Conservation (phyloP, 495 filamentous ascomycete species). For the Tuber melanosporum region DNA sequence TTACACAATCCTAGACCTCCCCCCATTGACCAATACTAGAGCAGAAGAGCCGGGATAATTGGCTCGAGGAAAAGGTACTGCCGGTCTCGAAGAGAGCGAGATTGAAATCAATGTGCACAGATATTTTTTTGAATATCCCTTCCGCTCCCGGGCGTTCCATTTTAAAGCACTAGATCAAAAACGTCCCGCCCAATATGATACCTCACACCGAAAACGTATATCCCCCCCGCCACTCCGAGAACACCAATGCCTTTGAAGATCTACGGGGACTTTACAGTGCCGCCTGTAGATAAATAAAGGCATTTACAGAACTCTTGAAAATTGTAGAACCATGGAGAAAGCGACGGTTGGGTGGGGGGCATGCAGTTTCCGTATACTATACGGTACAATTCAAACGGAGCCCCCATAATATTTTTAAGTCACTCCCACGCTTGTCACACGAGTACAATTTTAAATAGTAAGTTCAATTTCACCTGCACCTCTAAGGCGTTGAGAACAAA, state of each 20-base stretch:
- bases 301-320: neutral
- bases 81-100: neutral
- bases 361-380: neutral
- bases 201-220: neutral
- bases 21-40: neutral
- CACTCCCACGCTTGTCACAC: neutral
- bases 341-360: neutral
- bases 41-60: neutral
- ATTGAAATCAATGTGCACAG: neutral
- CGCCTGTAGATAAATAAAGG: neutral
- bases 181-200: neutral
- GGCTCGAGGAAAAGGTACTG: neutral
- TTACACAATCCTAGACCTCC: neutral
- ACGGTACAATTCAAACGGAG: neutral
- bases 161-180: neutral
- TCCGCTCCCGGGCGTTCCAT: neutral
- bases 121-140: neutral
- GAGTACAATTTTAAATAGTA: neutral
- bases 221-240: neutral
- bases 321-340: neutral
- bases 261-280: neutral
- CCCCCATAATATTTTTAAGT: neutral
- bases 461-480: neutral
- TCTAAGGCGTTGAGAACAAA: neutral
- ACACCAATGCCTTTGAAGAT: neutral